A percentile compares a stretch with the other conserved stretches of the same genome.
Conservation (phyloP, 2,329 filamentous ascomycete genomes). For the Botryotinia globosa region DNA sequence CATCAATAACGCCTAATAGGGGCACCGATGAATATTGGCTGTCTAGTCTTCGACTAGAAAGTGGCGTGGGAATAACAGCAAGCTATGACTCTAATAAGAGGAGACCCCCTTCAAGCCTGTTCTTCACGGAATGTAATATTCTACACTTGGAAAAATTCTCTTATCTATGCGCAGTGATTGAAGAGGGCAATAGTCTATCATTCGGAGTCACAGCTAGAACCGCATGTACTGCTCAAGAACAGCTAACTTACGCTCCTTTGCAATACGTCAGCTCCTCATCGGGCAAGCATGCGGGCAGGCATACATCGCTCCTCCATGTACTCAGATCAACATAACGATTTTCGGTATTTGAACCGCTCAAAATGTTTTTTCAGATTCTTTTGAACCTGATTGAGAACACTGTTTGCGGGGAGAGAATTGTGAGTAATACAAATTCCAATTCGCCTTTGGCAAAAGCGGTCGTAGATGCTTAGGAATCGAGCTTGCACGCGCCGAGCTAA, state of each 20-base stretch:
- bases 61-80: slow-evolving; percentile 18
- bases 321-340: slow-evolving; percentile 25
- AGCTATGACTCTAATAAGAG: slow-evolving; percentile 26
- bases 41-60: slow-evolving; percentile 2
- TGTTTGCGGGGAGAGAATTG: slow-evolving; percentile 40
- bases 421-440: slow-evolving; percentile 35
- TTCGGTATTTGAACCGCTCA: slow-evolving; percentile 34
- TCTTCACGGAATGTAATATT: slow-evolving; percentile 26
- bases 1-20: slow-evolving; percentile 20
- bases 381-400: slow-evolving; percentile 39
- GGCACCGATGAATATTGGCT: slow-evolving; percentile 21
- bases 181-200: slow-evolving; percentile 37
- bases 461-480: slow-evolving; percentile 42
- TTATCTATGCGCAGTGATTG: slow-evolving; percentile 36
- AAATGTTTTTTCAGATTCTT: slow-evolving; percentile 34
- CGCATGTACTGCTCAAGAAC: slow-evolving; percentile 29
- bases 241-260: slow-evolving; percentile 17
- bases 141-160: slow-evolving; percentile 29
- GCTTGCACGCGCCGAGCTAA: slow-evolving; percentile 24
- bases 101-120: slow-evolving; percentile 25
- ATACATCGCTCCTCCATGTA: slow-evolving; percentile 27
- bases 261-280: neutral
- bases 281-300: neutral
- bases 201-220: slow-evolving; percentile 37
- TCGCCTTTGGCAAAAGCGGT: slow-evolving; percentile 44